Evolutionary conservation across 768 basidiomycete genomes (phyloP).

Genomic region (Xerocomellus intermedius): DNA sequence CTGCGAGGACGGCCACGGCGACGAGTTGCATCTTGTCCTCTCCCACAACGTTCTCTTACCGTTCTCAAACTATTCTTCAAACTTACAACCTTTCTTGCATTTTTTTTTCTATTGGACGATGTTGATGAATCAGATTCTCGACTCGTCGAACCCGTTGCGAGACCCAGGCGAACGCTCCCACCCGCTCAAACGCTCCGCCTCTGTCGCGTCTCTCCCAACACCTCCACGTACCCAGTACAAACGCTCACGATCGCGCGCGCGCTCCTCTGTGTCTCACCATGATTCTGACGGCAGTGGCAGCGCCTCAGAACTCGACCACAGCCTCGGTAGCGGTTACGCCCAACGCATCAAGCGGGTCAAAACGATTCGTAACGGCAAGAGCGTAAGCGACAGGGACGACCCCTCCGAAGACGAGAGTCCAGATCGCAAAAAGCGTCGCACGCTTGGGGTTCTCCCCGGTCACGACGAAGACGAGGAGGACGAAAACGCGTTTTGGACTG

Average conservation of each 20-base stretch:
- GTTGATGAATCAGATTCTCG: constrained; percentile 35
- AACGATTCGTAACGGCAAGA: constrained; percentile 14
- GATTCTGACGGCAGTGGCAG: constrained; percentile 38
- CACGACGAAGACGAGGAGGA: constrained; percentile 56
- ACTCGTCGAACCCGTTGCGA: constrained; percentile 29
- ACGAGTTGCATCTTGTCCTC: constrained; percentile 13
- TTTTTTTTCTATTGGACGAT: constrained; percentile 9
- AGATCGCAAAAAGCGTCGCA: constrained; percentile 41
- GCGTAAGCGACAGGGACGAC: constrained; percentile 18
- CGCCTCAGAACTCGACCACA: constrained; percentile 35
- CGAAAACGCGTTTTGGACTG: constrained; percentile 36
- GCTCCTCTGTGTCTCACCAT: constrained; percentile 46
- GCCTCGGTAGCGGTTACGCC: constrained; percentile 10
- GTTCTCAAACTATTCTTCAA: not conserved
- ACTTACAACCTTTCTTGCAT: not conserved
- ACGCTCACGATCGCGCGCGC: constrained; percentile 41
- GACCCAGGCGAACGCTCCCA: constrained; percentile 22
- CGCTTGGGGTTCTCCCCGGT: constrained; percentile 31
- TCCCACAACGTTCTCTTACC: constrained; percentile 22
- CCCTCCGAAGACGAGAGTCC: constrained; percentile 17
- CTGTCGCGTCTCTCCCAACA: constrained; percentile 62
- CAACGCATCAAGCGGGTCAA: constrained; percentile 16
- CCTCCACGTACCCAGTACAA: constrained; percentile 61
- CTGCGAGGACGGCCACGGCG: constrained; percentile 9
- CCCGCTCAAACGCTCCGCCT: constrained; percentile 61